These are phyloP conservation scores for Pythium phragmiticola DNA, from an alignment of 352 stramenopile species.

Conservation along the genomic window DNA sequence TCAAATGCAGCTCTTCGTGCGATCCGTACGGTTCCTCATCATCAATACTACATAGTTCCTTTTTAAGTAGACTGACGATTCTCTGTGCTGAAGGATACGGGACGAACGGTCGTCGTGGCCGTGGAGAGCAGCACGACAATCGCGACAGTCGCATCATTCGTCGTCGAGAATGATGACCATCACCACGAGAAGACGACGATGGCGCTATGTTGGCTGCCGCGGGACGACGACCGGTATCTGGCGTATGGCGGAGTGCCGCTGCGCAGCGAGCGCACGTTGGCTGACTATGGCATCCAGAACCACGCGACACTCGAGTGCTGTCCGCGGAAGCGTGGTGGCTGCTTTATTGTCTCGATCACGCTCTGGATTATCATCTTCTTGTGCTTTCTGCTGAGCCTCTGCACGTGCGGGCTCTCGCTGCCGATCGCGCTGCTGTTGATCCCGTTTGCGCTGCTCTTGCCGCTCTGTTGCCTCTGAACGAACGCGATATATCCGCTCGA, in stretches of 20 bases:
- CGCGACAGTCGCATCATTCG: conserved; percentile 33
- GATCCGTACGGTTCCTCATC: conserved; percentile 33
- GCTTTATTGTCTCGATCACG: conserved; percentile 72
- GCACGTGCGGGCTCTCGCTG: conserved; percentile 69
- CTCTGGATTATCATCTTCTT: conserved; percentile 80
- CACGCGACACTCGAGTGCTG: conserved; percentile 56
- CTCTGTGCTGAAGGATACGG: conserved; percentile 33
- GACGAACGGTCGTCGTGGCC: conserved; percentile 38
- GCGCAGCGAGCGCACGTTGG: conserved; percentile 39
- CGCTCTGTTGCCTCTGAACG: conserved; percentile 61
- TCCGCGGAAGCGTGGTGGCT: conserved; percentile 50
- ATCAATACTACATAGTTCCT: background rate
- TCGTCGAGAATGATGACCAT: background rate
- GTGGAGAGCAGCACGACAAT: conserved; percentile 36
- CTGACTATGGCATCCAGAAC: conserved; percentile 71
- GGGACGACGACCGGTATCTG: conserved; percentile 33
- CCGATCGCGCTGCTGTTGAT: conserved; percentile 55
- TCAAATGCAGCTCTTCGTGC: conserved; percentile 70
- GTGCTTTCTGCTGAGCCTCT: conserved; percentile 66
- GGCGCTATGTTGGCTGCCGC: background rate
- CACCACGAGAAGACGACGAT: background rate
- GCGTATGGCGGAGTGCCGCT: conserved; percentile 65
- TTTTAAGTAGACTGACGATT: background rate
- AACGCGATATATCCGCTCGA: too few relatives aligned
- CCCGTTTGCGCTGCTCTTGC: conserved; percentile 57